Evolutionary conservation across 306 rosid genomes (phyloP).

Genomic region (Oemleria cerasiformis): DNA sequence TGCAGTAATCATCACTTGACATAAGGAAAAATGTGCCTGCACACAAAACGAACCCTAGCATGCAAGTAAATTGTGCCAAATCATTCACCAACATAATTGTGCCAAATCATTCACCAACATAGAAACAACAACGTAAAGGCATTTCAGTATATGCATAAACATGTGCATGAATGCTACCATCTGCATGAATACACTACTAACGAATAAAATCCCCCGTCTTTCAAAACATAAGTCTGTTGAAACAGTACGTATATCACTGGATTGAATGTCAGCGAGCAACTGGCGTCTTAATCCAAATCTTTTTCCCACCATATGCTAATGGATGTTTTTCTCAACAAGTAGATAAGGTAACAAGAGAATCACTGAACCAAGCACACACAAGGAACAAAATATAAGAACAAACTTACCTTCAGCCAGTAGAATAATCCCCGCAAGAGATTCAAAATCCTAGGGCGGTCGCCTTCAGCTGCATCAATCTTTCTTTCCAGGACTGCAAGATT

Average conservation of each 20-base stretch:
- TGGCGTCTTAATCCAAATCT: background rate
- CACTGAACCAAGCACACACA: background rate
- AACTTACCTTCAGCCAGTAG: slow-evolving; percentile 71
- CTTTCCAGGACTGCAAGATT: slow-evolving; percentile 48
- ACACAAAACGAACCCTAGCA: background rate
- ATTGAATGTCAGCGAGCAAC: background rate
- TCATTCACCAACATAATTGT: background rate
- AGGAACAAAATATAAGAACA: background rate
- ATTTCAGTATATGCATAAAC: background rate
- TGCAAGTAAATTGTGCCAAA: background rate
- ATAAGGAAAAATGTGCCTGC: background rate
- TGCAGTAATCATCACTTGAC: background rate
- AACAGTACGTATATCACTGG: background rate
- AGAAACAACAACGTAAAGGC: background rate
- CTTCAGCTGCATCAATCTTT: slow-evolving; percentile 27
- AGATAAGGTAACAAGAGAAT: background rate
- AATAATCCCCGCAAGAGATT: slow-evolving; percentile 72
- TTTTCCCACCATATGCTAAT: background rate
- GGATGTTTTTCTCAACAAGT: background rate
- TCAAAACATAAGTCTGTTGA: background rate
- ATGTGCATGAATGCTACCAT: background rate
- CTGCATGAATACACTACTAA: background rate
- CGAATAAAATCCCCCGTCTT: background rate
- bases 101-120: background rate
- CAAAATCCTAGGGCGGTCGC: slow-evolving; percentile 36